Conservation (phyloP, 805 yeast genomes). For the Suhomyces tanzawaensis region DNA sequence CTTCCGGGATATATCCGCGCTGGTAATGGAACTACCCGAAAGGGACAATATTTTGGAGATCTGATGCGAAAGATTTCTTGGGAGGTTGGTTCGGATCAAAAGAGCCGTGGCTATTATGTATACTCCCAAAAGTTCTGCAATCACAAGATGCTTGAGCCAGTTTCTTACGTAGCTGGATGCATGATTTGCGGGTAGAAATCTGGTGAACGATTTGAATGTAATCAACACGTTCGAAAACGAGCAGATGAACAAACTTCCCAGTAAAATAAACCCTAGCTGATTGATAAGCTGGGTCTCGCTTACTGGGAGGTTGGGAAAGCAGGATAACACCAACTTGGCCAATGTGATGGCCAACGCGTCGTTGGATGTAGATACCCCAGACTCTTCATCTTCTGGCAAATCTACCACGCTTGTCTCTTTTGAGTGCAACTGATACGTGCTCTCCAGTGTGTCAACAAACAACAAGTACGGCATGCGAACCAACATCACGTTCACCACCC, state of each 20-base stretch:
- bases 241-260: slow-evolving; percentile 58
- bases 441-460: slow-evolving; percentile 5
- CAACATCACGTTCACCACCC: slow-evolving; percentile 41
- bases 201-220: slow-evolving; percentile 54
- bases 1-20: slow-evolving; percentile 19
- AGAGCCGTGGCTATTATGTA: slow-evolving; percentile 53
- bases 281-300: slow-evolving; percentile 42
- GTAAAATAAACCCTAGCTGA: slow-evolving; percentile 49
- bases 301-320: slow-evolving; percentile 22
- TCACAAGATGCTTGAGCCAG: slow-evolving; percentile 38
- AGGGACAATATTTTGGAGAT: slow-evolving; percentile 38
- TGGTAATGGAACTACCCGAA: slow-evolving; percentile 26
- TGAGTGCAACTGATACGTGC: slow-evolving; percentile 8
- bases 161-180: slow-evolving; percentile 17
- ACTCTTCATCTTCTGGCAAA: slow-evolving; percentile 2
- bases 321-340: slow-evolving; percentile 36
- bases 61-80: slow-evolving; percentile 42
- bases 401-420: slow-evolving; percentile 8
- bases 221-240: slow-evolving; percentile 63
- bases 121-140: slow-evolving; percentile 48
- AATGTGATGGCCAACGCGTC: slow-evolving; percentile 52
- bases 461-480: slow-evolving; percentile 38
- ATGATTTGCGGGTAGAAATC: slow-evolving; percentile 16
- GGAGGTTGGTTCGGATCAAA: slow-evolving; percentile 47
- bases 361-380: slow-evolving; percentile 16